phyloP scores from a whole-genome alignment of 2,329 filamentous ascomycete species.

The Aspergillus sp. region DNA sequence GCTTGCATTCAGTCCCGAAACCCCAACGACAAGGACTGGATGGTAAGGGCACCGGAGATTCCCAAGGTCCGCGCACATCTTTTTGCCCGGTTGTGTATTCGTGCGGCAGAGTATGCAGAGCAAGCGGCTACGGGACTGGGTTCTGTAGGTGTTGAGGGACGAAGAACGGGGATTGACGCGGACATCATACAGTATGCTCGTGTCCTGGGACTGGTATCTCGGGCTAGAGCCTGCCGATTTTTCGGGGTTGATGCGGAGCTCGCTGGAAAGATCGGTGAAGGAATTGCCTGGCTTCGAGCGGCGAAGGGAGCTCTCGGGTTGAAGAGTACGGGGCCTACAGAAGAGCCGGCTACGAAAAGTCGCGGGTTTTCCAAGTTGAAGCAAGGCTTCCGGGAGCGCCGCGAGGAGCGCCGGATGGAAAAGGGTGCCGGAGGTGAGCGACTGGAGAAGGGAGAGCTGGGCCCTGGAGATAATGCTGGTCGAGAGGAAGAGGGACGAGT shows the following conservation, averaged over 20 bases:
- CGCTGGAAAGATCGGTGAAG: slow-evolving; percentile 76
- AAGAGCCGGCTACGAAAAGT: slow-evolving; percentile 31
- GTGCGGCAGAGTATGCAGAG: slow-evolving; percentile 82
- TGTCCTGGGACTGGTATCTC: slow-evolving; percentile 70
- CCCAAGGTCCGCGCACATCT: slow-evolving; percentile 86
- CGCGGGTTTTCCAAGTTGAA: slow-evolving; percentile 57
- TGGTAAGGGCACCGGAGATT: slow-evolving; percentile 86
- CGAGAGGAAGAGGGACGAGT: slow-evolving; percentile 81
- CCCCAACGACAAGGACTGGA: slow-evolving; percentile 86
- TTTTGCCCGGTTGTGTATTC: slow-evolving; percentile 83
- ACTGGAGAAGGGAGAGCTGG: slow-evolving; percentile 31
- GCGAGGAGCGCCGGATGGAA: slow-evolving; percentile 77
- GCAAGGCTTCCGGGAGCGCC: slow-evolving; percentile 72
- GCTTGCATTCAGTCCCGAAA: slow-evolving; percentile 80
- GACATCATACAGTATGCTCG: slow-evolving; percentile 71
- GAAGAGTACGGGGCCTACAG: slow-evolving; percentile 46
- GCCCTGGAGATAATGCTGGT: slow-evolving; percentile 72
- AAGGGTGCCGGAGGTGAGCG: slow-evolving; percentile 53
- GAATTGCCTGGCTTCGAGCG: slow-evolving; percentile 81
- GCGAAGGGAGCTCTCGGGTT: slow-evolving; percentile 74
- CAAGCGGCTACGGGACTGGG: slow-evolving; percentile 61
- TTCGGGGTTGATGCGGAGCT: slow-evolving; percentile 87
- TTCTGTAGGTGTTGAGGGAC: slow-evolving; percentile 30
- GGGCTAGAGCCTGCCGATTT: slow-evolving; percentile 85
- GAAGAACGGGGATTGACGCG: slow-evolving; percentile 53